These are phyloP conservation scores for Suillus variegatus DNA, from an alignment of 768 basidiomycete genomes.

Conservation along the genomic window DNA sequence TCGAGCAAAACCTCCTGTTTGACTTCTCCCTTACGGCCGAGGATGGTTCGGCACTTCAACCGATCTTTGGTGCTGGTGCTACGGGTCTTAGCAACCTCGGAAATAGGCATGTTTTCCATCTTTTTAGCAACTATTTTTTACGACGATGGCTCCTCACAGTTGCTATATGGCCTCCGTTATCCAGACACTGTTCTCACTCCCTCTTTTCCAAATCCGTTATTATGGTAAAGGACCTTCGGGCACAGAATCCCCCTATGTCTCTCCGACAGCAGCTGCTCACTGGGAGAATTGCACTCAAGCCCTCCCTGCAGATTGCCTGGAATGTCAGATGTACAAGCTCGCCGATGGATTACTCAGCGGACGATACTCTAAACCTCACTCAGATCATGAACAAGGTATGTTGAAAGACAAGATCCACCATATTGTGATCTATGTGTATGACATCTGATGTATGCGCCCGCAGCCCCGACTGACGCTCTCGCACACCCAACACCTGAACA, in stretches of 20 bases:
- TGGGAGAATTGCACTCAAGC: conserved; percentile 59
- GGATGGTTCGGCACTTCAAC: conserved; percentile 84
- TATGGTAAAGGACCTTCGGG: conserved; percentile 27
- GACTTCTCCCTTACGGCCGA: conserved; percentile 91
- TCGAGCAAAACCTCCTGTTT: conserved; percentile 93
- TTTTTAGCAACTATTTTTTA: background rate
- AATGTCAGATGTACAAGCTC: conserved; percentile 93
- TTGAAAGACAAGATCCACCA: conserved; percentile 4
- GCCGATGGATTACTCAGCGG: conserved; percentile 93
- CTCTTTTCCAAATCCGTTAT: conserved; percentile 77
- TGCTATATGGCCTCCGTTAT: conserved; percentile 98
- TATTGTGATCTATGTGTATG: conserved; percentile 12
- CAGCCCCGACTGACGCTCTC: conserved; percentile 34
- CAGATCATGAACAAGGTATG: conserved; percentile 25
- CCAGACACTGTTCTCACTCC: conserved; percentile 82
- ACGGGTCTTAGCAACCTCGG: conserved; percentile 93
- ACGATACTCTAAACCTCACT: conserved; percentile 74
- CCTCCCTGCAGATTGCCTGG: conserved; percentile 83
- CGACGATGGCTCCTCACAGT: conserved; percentile 39
- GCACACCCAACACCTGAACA: conserved; percentile 30
- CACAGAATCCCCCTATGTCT: conserved; percentile 11
- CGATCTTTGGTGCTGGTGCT: conserved; percentile 84
- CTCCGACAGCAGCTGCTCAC: conserved; percentile 48
- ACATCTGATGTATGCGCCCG: conserved; percentile 7
- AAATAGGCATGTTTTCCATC: conserved; percentile 60